Evolutionary conservation across 2,329 filamentous ascomycete genomes (phyloP), one percentile per base, ranked within the genome.

Genomic region (Microsporum audouinii): DNA sequence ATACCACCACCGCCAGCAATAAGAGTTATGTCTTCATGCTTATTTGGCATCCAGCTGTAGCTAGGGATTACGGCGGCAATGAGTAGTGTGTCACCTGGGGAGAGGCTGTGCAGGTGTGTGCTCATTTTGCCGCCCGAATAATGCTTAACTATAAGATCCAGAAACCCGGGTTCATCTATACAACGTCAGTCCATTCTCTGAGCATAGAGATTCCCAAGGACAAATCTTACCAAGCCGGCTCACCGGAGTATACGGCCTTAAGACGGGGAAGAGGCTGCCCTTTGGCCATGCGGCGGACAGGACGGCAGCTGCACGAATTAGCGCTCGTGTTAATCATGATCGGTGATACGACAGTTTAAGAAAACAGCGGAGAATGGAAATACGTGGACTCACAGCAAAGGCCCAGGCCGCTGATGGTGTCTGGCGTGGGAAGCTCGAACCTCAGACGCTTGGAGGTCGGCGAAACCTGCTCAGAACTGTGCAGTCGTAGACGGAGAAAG

Each of bases 1-100:
- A 90, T 88, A 17, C 87, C 87, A 0, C 85, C 85, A 10, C 87
- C 87, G 51, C 87, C 87, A 0, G 87, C 87, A 49, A 89, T 81
- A 43, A 88, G 77, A 2, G 82, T 80, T n/a, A 89, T 71, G 63
- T 82, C 78, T 71, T 76, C 69, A 74, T 73, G 68, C 59, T 72
- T 66, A 60, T 76, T 76, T 33, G 80, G 74, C 27, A 75, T 79
- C 80, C 82, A 87, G 38, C 72, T 67, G 69, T 81, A 81, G 31
- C 78, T 81, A 17, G 76, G 77, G 2, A 88, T 72, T 2, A 81
- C 76, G 0, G 77, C 76, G 4, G 80, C 76, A 66, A 88, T 84
- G 47, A 78, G 79, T 10, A 89, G 75, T 1, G 73, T 78, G 63
- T 87, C 80, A 34, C 86, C 87, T 0, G 86, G 85, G 14, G 74